Evolutionary conservation across 495 filamentous ascomycete genomes (phyloP).

Genomic region (Annulohypoxylon bovei): DNA sequence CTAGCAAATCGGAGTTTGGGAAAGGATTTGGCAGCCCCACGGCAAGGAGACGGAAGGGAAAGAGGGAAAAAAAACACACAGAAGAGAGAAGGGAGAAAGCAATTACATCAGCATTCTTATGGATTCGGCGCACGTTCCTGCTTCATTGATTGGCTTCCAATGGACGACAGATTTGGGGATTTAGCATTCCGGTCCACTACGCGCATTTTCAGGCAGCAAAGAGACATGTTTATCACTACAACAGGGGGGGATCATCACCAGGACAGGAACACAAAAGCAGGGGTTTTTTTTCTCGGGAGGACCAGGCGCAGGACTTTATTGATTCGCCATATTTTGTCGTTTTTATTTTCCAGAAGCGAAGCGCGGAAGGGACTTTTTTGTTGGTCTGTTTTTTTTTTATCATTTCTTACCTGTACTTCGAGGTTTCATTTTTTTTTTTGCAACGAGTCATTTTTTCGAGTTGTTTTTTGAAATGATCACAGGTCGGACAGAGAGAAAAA

Average conservation of each 20-base stretch:
- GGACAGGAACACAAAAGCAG: slow-evolving; percentile 34
- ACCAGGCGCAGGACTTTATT: slow-evolving; percentile 39
- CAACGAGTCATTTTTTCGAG: not conserved
- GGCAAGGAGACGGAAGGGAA: slow-evolving; percentile 36
- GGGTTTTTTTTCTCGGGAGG: slow-evolving; percentile 23
- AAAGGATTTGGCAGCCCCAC: slow-evolving; percentile 47
- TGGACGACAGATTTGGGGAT: slow-evolving; percentile 23
- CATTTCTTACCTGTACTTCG: slow-evolving; percentile 29
- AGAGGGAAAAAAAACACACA: slow-evolving; percentile 24
- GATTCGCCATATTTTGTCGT: slow-evolving; percentile 25
- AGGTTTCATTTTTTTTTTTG: slow-evolving; percentile 24
- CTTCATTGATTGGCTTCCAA: slow-evolving; percentile 35
- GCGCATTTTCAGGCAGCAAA: slow-evolving; percentile 33
- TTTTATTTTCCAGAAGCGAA: slow-evolving; percentile 18
- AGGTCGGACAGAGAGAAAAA: slow-evolving; percentile 42
- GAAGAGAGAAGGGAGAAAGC: slow-evolving; percentile 11
- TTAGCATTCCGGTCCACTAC: slow-evolving; percentile 30
- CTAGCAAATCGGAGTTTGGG: slow-evolving; percentile 48
- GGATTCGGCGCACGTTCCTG: slow-evolving; percentile 33
- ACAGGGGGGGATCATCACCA: slow-evolving; percentile 37
- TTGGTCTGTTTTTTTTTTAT: slow-evolving; percentile 1
- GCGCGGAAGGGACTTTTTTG: slow-evolving; percentile 14
- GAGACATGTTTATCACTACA: slow-evolving; percentile 34
- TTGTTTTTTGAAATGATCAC: slow-evolving; percentile 29
- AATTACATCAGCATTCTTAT: slow-evolving; percentile 42